Evolutionary conservation across 2,329 filamentous ascomycete genomes (phyloP), one percentile per base, ranked within the genome.

Genomic region (Botrytis galanthina): DNA sequence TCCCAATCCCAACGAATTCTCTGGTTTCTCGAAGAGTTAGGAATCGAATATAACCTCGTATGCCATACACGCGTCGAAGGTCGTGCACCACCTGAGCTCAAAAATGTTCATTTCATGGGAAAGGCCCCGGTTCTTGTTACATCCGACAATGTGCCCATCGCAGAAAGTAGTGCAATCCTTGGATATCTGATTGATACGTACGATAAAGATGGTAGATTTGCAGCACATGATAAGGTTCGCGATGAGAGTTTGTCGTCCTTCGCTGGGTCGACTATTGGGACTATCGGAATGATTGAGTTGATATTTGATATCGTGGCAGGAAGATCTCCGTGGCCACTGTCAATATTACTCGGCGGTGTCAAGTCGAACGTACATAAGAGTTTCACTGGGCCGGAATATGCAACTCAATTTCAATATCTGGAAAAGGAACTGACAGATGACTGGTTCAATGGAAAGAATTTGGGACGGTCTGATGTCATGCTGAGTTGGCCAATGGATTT

Each of bases 31-130:
- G 89, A 92, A 82, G 90, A 91, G 79, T 86, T 91, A 75, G 86
- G 91, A 64, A 83, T 97, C 66, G 86, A 91, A 46, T 97, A 97
- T 83, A 89, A 94, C 76, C 84, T 97, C 75, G 89, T 91, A 48
- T 96, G 95, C 82, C 87, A 85, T 79, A 73, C 72, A 7, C 75
- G 68, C 22, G 48, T 59, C 12, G 72, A 71, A 7, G 77, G 76
- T 51, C 85, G 91, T 29, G 94, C 94, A 1, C 93, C 93, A 3
- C 84, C 89, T 0, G 91, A 92, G 79, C 87, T 97, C 66, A 57
- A 73, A 35, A 90, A 92, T 74, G 84, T 96, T 35, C 93, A 97
- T 78, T 92, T 92, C 0, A 86, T 97, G 4, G 95, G 95, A 76
- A 97, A 97, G 81, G 94, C 93, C 1, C 95, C 95, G 0, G 83